Percentiles rank a stretch among this genome's conserved stretches.
Evolutionary conservation across 805 yeast genomes (phyloP).

Genomic region (Isabelozyma pseudorhagii): DNA sequence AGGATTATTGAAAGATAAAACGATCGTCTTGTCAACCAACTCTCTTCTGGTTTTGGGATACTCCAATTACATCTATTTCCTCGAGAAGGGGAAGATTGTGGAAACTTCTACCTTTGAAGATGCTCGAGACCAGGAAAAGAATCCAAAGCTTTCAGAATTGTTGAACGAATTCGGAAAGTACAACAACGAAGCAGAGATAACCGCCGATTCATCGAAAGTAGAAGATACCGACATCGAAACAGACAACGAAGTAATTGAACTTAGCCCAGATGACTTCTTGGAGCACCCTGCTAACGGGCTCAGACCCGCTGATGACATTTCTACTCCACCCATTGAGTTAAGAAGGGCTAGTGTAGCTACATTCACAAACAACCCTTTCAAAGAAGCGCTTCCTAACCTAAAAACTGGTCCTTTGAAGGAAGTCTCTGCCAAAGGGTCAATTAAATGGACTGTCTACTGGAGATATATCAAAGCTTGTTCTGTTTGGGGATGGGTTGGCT

Average conservation of each 20-base stretch:
- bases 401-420: constrained; percentile 40
- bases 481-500: constrained; percentile 37
- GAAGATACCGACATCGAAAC: constrained; percentile 11
- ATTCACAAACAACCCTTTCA: constrained; percentile 40
- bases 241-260: background rate
- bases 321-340: background rate
- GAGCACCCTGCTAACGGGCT: background rate
- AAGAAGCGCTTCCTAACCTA: constrained; percentile 25
- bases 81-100: constrained; percentile 50
- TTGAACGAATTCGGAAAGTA: constrained; percentile 34
- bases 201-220: background rate
- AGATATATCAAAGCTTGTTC: constrained; percentile 63
- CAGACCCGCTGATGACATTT: too few relatives aligned
- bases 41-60: constrained; percentile 51
- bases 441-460: constrained; percentile 49
- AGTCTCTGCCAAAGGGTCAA: constrained; percentile 56
- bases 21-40: constrained; percentile 58
- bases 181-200: background rate
- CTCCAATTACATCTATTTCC: constrained; percentile 59
- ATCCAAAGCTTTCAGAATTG: constrained; percentile 29
- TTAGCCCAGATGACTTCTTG: background rate
- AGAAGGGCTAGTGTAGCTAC: constrained; percentile 68
- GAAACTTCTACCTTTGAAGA: constrained; percentile 43
- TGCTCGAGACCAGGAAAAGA: constrained; percentile 14
- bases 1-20: constrained; percentile 51